Evolutionary conservation across 495 filamentous ascomycete genomes (phyloP).

Genomic region (Bryoglossum gracile): DNA sequence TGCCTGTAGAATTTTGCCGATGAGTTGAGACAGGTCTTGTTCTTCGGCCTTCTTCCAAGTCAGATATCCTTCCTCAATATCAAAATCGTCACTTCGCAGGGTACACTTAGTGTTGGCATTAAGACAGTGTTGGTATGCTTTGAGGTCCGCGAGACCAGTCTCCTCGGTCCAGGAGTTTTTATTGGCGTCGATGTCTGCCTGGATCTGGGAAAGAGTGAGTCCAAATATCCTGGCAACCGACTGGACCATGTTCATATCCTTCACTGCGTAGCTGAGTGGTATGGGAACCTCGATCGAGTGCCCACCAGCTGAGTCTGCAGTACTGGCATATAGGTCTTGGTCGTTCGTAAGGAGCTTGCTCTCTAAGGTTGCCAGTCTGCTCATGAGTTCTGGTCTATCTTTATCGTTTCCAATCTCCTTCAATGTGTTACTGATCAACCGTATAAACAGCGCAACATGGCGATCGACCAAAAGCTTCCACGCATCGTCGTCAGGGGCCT

Average conservation of each 20-base stretch:
- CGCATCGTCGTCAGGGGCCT: conserved; percentile 71
- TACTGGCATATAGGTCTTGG: conserved; percentile 63
- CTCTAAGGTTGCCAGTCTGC: conserved; percentile 72
- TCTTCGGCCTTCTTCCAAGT: conserved; percentile 81
- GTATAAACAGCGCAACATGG: conserved; percentile 91
- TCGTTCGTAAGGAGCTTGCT: conserved; percentile 93
- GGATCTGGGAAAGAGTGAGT: conserved; percentile 64
- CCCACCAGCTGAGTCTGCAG: conserved; percentile 38
- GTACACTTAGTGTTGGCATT: conserved; percentile 70
- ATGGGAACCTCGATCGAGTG: conserved; percentile 68
- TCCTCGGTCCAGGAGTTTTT: conserved; percentile 81
- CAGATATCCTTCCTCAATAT: conserved; percentile 83
- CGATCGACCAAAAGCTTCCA: conserved; percentile 93
- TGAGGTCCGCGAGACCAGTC: conserved; percentile 83
- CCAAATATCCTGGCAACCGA: conserved; percentile 79
- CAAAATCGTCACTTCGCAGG: conserved; percentile 77
- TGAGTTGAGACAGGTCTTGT: conserved; percentile 82
- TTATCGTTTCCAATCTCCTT: conserved; percentile 66
- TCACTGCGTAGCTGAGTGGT: conserved; percentile 81
- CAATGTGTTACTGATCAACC: conserved; percentile 71
- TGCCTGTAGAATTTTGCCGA: conserved; percentile 78
- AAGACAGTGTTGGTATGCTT: conserved; percentile 83
- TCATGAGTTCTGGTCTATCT: conserved; percentile 75
- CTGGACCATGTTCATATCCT: conserved; percentile 93
- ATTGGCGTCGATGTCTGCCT: conserved; percentile 77